Percentiles rank a stretch among this genome's conserved stretches.
Conservation (phyloP, 805 yeast genomes). For the Candida sanyiensis region DNA sequence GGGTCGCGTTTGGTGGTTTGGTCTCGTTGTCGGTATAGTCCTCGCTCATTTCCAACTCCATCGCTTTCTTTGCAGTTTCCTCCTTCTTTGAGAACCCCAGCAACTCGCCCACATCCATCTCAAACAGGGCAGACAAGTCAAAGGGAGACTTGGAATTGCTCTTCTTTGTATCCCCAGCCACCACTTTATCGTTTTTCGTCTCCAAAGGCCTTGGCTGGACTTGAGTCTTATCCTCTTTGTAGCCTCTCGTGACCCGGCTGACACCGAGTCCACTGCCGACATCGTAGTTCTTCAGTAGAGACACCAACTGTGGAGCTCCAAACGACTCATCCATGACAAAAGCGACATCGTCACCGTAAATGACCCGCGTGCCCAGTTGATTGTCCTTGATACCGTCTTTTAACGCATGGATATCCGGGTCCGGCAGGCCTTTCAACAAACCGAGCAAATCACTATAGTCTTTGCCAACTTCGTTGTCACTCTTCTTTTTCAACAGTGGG, state of each 20-base stretch:
- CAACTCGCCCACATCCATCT: slow-evolving; percentile 19
- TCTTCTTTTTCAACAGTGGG: neutral
- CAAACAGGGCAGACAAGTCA: slow-evolving; percentile 14
- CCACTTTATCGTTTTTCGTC: neutral
- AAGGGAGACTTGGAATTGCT: too few species aligned
- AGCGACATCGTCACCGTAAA: slow-evolving; percentile 39
- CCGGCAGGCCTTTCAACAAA: neutral
- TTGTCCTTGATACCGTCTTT: slow-evolving; percentile 22
- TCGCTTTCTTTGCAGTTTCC: slow-evolving; percentile 35
- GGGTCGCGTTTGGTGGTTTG: slow-evolving; percentile 26
- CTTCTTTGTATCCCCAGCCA: too few species aligned
- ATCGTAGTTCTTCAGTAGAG: slow-evolving; percentile 28
- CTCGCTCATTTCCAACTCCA: slow-evolving; percentile 47
- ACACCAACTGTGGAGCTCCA: slow-evolving; percentile 35
- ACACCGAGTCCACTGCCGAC: slow-evolving; percentile 39
- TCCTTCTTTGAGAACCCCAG: slow-evolving; percentile 23
- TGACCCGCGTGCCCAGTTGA: slow-evolving; percentile 32
- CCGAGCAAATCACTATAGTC: slow-evolving; percentile 2
- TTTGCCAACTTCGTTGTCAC: neutral
- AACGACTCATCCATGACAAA: slow-evolving; percentile 40
- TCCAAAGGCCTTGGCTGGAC: neutral
- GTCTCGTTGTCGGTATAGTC: slow-evolving; percentile 40
- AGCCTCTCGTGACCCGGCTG: slow-evolving; percentile 46
- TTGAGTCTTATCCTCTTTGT: slow-evolving; percentile 14
- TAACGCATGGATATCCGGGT: slow-evolving; percentile 12